These are phyloP conservation scores for Fermentozyma sake DNA, from an alignment of 1,139 yeast species.

Conservation along the genomic window DNA sequence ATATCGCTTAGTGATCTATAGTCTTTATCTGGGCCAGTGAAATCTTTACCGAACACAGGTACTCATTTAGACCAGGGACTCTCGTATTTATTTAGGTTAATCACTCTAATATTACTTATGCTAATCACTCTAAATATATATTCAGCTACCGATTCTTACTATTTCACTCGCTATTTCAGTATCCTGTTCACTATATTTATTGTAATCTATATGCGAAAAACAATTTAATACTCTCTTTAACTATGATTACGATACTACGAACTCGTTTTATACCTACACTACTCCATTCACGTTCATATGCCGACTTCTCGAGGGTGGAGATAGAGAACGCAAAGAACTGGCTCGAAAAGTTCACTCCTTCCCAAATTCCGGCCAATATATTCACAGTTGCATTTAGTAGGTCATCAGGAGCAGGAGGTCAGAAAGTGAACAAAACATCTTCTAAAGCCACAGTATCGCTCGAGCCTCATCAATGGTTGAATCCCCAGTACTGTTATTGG, in stretches of 20 bases:
- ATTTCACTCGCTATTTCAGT: too few relatives aligned
- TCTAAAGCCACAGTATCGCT: constrained; percentile 73
- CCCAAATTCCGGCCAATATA: constrained; percentile 43
- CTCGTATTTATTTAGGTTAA: too few relatives aligned
- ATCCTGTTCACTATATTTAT: too few relatives aligned
- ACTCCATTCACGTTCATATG: not conserved
- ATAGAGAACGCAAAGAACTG: constrained; percentile 38
- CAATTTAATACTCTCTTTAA: too few relatives aligned
- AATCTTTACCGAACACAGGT: too few relatives aligned
- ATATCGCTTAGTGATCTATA: too few relatives aligned
- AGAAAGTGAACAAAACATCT: constrained; percentile 81
- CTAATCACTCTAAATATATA: too few relatives aligned
- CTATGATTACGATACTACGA: constrained; percentile 2
- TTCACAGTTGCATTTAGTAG: constrained; percentile 60
- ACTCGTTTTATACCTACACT: not conserved
- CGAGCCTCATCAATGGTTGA: constrained; percentile 42
- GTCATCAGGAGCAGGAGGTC: constrained; percentile 94
- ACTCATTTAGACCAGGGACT: too few relatives aligned
- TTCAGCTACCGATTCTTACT: too few relatives aligned
- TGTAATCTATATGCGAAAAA: too few relatives aligned
- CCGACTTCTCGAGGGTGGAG: constrained; percentile 13
- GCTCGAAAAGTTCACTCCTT: constrained; percentile 32
- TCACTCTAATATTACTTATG: too few relatives aligned
- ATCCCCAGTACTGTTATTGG: constrained; percentile 48
- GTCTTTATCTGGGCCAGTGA: too few relatives aligned